Evolutionary conservation across 495 filamentous ascomycete genomes (phyloP).

Genomic region (Neurospora hispaniola): DNA sequence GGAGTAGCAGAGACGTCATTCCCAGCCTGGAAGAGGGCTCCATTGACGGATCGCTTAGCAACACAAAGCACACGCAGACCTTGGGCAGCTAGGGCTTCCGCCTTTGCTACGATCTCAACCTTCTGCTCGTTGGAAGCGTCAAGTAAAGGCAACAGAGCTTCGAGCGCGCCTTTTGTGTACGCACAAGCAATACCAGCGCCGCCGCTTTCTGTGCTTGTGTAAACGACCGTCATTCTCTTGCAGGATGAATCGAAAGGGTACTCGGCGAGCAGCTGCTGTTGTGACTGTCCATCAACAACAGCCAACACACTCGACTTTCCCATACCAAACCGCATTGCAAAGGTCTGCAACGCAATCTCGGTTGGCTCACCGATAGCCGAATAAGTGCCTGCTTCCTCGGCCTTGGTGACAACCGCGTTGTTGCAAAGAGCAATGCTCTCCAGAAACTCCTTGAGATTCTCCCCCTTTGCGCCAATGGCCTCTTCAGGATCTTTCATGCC

Average conservation of each 20-base stretch:
- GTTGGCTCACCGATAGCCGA: conserved; percentile 66
- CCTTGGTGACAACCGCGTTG: conserved; percentile 33
- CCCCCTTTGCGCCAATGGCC: conserved; percentile 4
- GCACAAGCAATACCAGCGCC: conserved; percentile 29
- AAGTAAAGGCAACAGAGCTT: conserved; percentile 58
- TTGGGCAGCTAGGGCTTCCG: conserved; percentile 53
- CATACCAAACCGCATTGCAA: conserved; percentile 59
- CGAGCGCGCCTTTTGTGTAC: conserved; percentile 72
- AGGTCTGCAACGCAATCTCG: conserved; percentile 74
- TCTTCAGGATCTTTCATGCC: background rate
- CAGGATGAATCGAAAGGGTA: conserved; percentile 72
- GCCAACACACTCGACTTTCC: conserved; percentile 41
- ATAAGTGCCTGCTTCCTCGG: conserved; percentile 27
- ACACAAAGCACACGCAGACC: conserved; percentile 73
- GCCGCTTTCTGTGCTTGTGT: conserved; percentile 20
- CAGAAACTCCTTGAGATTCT: conserved; percentile 12
- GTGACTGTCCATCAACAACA: conserved; percentile 27
- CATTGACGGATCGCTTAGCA: conserved; percentile 36
- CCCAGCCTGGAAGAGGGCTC: background rate
- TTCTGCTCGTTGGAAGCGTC: conserved; percentile 49
- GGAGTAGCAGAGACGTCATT: background rate
- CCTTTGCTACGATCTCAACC: conserved; percentile 46
- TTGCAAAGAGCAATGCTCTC: conserved; percentile 26
- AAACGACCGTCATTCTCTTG: conserved; percentile 77
- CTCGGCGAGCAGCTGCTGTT: conserved; percentile 45